Percentiles rank a stretch among this genome's conserved stretches.
These are phyloP conservation scores for Suillus cothurnatus DNA, from an alignment of 768 basidiomycete genomes.

Conservation along the genomic window DNA sequence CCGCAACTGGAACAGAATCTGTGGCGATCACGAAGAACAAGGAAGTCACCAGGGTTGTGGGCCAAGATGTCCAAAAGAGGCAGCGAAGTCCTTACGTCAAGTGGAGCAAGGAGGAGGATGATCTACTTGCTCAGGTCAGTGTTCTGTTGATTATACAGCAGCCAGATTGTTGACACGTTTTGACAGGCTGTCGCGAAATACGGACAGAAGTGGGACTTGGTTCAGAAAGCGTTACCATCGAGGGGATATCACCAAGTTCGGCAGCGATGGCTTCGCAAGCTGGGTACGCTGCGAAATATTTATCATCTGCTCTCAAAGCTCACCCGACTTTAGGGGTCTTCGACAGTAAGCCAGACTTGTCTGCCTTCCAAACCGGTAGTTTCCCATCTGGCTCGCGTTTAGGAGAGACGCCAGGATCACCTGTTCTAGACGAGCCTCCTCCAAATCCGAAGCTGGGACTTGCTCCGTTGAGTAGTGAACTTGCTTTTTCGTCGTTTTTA, in stretches of 20 bases:
- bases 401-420: conserved; percentile 11
- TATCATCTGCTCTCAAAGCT: conserved; percentile 1
- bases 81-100: conserved; percentile 44
- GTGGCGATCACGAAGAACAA: conserved; percentile 19
- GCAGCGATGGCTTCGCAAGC: conserved; percentile 44
- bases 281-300: conserved; percentile 28
- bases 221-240: conserved; percentile 42
- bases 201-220: conserved; percentile 42
- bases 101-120: conserved; percentile 46
- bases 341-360: conserved; percentile 38
- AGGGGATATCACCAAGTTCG: conserved; percentile 46
- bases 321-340: conserved; percentile 28
- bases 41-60: conserved; percentile 28
- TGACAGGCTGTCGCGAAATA: conserved; percentile 41
- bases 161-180: conserved; percentile 1
- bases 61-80: conserved; percentile 36
- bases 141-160: background rate
- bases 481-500: conserved; percentile 28
- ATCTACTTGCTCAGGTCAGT: conserved; percentile 39
- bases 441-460: conserved; percentile 41
- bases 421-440: conserved; percentile 22
- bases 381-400: conserved; percentile 16
- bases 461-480: conserved; percentile 40
- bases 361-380: conserved; percentile 34
- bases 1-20: background rate